A percentile compares a stretch with the other conserved stretches of the same genome.
Conservation (phyloP, 2,329 filamentous ascomycete species). For the Talaromyces sp. region DNA sequence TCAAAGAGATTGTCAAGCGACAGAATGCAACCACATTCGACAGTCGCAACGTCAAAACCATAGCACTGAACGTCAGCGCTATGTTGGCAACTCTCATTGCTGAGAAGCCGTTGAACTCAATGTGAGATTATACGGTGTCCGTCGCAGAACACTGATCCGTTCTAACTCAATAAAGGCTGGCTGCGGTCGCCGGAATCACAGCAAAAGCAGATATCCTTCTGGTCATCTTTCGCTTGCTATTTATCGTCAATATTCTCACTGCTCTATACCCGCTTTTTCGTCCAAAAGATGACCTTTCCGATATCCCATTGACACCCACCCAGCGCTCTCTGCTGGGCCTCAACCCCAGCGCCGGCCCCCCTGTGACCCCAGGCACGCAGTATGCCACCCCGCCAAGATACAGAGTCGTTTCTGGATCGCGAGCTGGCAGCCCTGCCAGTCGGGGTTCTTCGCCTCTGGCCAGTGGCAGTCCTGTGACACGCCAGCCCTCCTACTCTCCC, state of each 20-base stretch:
- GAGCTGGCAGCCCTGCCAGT: conserved; percentile 40
- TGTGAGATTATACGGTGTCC: conserved; percentile 28
- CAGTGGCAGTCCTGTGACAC: conserved; percentile 34
- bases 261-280: conserved; percentile 71
- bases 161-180: conserved; percentile 12
- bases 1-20: conserved; percentile 80
- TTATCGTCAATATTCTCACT: conserved; percentile 66
- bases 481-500: conserved; percentile 50
- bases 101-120: conserved; percentile 36
- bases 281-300: conserved; percentile 70
- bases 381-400: conserved; percentile 88
- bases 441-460: conserved; percentile 38
- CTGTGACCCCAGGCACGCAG: conserved; percentile 63
- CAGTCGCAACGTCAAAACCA: conserved; percentile 67
- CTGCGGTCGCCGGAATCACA: conserved; percentile 8
- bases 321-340: conserved; percentile 84
- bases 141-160: not conserved
- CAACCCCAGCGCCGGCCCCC: conserved; percentile 61
- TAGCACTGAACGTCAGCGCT: conserved; percentile 64
- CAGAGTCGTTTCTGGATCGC: conserved; percentile 65
- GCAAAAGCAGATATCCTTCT: conserved; percentile 45
- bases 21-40: conserved; percentile 76
- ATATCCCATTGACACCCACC: conserved; percentile 86
- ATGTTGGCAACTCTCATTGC: conserved; percentile 50
- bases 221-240: conserved; percentile 59